Base-by-base conservation (phyloP, 345 rosid species). In the Camelina neglecta region DNA sequence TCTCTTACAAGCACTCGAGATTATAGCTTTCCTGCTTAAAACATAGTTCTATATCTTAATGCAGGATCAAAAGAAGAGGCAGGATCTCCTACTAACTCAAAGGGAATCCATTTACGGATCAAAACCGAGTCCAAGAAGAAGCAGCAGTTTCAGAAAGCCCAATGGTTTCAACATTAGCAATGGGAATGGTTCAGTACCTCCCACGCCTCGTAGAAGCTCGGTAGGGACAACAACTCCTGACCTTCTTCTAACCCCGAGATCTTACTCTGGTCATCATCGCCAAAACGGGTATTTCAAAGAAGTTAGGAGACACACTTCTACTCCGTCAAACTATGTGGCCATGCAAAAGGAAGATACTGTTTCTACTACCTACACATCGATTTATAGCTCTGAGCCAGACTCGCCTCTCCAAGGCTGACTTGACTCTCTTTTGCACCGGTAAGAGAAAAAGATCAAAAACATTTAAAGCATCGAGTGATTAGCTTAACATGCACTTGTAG, bases 41-140 rank as follows among this genome's bases (percentile, higher is more conserved):
- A 29, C 1, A 47, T 26, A 63, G 35, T 21, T 42, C 38, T 55
- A 24, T 29, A 20, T 54, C 23, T 11, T 23, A 62, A 23, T 61
- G 58, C 81, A 95, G 97, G 97, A 92, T 83, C 97, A 95, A 76
- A 95, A 95, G 91, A 95, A 95, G 86, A 84, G 90, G 63, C 99
- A 90, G 73, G 99, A 95, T 89, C 86, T 90, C 66, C 82, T 90
- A 50, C 78, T 90, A 58, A 88, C 90, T 0, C 96, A 89, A 85
- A 92, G 88, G 83, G 99, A 92, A 88, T 66, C 90, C 41, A 86
- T 89, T 15, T 95, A 95, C 60, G 99, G 99, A 49, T 92, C 97
- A 48, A 92, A 84, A 80, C 99, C 99, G 8, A 92, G 97, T 82
- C 97, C 97, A 56, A 81, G 97, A 83, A 92, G 85, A 86, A 84